A percentile compares a stretch with the other conserved stretches of the same genome.
Evolutionary conservation across 208 protist species (phyloP).

Genomic region (Leishmania tarentolae): DNA sequence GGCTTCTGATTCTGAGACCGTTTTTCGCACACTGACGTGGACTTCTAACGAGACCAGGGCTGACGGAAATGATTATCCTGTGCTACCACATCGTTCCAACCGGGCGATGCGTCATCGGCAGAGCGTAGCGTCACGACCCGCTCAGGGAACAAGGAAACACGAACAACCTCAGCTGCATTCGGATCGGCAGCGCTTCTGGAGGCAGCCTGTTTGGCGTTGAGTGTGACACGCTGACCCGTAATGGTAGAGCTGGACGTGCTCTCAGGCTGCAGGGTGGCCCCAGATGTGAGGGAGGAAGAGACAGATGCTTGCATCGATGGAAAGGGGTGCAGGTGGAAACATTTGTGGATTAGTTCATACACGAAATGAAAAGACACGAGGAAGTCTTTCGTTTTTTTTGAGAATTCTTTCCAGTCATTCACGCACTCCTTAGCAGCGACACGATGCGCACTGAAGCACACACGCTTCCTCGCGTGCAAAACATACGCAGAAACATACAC

Average conservation of each 20-base stretch:
- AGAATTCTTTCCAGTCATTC: background rate
- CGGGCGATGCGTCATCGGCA: conserved; percentile 23
- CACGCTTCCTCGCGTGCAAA: background rate
- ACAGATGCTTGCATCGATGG: background rate
- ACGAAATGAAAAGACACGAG: background rate
- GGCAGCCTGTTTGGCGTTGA: conserved; percentile 36
- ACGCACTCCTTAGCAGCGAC: background rate
- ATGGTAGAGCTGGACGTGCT: background rate
- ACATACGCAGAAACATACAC: background rate
- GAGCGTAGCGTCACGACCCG: conserved; percentile 26
- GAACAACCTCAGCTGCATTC: conserved; percentile 30
- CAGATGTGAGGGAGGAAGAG: background rate
- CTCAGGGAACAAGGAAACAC: conserved; percentile 32
- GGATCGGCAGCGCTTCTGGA: conserved; percentile 18
- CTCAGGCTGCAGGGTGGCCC: background rate
- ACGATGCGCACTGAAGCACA: conserved; percentile 1
- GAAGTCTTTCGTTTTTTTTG: background rate
- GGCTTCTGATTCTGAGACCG: background rate
- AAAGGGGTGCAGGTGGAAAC: background rate
- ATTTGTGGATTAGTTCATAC: background rate
- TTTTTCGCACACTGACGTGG: background rate
- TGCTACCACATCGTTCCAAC: conserved; percentile 39
- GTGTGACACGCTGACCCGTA: conserved; percentile 39
- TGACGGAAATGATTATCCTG: background rate
- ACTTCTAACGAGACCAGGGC: background rate